Evolutionary conservation across 2,329 filamentous ascomycete species (phyloP), one percentile per base, ranked within the genome.

Genomic region (Xenoacremonium recifei): DNA sequence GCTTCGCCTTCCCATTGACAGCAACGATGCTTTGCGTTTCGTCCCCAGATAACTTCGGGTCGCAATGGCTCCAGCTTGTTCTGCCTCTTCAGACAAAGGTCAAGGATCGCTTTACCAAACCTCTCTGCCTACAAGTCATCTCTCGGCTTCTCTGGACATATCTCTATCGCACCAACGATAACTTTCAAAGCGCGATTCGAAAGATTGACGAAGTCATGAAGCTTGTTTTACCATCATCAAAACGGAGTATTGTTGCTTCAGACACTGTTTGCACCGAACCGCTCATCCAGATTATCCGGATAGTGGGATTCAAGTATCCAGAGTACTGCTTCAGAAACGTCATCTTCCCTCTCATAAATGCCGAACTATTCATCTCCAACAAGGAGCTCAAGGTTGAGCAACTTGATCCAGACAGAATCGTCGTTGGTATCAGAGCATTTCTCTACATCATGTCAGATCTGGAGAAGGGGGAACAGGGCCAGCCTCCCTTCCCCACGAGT

Each of bases 401-500:
- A 59, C 77, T 99, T 48, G 93, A 99, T 48, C 93, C 95, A 1
- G 95, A 99, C 60, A 86, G 89, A 56, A 95, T 96, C 69, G 92
- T 97, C n/a, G 87, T 99, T 54, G 93, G 91, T 3, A 99, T 99
- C 49, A 82, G 90, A 49, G 88, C 93, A 3, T 99, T 97, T 61
- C 75, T 99, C 20, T 88, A 87, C 21, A 89, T 97, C 53, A 92
- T 99, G 81, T 80, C 87, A 1, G 93, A 99, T 62, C 73, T 97
- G 19, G 93, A 99, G 64, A 92, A 86, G 49, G 85, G 85, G 19
- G 85, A 91, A 36, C 77, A 82, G 49, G 79, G 84, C 11, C 78
- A 78, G 18, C 93, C 93, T 3, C 87, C 90, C 0, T 96, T 97
- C 53, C 93, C 93, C 1, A 80, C 84, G 34, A 79, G 81, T n/a